phyloP scores from a whole-genome alignment of 495 filamentous ascomycete species.

The Penicillium malachiteum region DNA sequence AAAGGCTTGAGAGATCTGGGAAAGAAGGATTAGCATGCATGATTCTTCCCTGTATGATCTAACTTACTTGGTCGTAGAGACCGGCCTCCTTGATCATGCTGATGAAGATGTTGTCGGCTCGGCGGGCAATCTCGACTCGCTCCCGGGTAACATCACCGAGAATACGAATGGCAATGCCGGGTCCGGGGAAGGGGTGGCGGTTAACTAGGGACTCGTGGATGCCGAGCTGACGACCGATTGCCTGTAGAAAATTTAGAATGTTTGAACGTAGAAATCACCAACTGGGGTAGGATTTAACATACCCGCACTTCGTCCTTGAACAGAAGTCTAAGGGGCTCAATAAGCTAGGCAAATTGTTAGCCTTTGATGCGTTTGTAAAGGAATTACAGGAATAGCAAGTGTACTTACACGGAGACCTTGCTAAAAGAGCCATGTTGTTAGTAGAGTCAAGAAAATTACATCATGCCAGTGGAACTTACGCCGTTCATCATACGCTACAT shows the following conservation, averaged over 20 bases:
- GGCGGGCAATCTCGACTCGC: conserved; percentile 73
- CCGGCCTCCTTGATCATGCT: conserved; percentile 80
- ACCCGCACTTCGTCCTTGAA: conserved; percentile 77
- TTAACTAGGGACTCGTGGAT: conserved; percentile 76
- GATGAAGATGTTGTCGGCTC: conserved; percentile 85
- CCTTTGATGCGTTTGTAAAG: neutral
- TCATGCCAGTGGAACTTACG: conserved; percentile 17
- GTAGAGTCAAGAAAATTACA: conserved; percentile 7
- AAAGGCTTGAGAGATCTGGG: conserved; percentile 71
- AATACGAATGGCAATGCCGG: conserved; percentile 86
- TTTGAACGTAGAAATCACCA: neutral
- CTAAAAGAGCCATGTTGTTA: conserved; percentile 19
- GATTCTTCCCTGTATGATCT: neutral
- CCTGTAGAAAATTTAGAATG: conserved; percentile 12
- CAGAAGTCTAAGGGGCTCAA: conserved; percentile 77
- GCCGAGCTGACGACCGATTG: conserved; percentile 72
- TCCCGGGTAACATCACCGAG: conserved; percentile 84
- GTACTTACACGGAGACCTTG: conserved; percentile 27
- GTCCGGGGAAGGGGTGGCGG: conserved; percentile 79
- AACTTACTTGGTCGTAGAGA: conserved; percentile 62
- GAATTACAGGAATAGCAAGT: neutral
- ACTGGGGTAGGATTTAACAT: neutral
- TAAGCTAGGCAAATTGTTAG: conserved; percentile 51
- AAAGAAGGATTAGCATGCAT: conserved; percentile 6
- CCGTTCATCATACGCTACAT: conserved; percentile 24